Percentiles rank a stretch among this genome's conserved stretches.
Evolutionary conservation across 1,139 yeast genomes (phyloP).

Genomic region (Geotrichum histeridarum): DNA sequence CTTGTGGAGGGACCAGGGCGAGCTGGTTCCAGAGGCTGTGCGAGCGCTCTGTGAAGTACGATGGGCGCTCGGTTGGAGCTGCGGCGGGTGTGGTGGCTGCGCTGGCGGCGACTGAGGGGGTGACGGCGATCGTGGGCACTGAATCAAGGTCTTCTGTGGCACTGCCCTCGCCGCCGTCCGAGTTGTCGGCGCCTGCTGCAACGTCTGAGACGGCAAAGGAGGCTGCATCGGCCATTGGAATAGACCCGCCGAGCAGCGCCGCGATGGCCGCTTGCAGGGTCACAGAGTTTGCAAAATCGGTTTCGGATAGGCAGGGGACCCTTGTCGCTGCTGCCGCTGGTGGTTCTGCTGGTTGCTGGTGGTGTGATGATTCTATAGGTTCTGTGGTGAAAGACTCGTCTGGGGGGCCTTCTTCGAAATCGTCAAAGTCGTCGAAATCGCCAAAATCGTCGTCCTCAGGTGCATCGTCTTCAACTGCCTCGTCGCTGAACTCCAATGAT

Average conservation of each 20-base stretch:
- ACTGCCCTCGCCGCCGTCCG: not conserved
- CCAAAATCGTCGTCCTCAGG: slow-evolving; percentile 3
- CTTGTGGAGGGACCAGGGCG: slow-evolving; percentile 28
- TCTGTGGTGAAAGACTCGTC: slow-evolving; percentile 23
- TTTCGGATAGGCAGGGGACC: slow-evolving; percentile 21
- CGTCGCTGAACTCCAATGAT: not conserved
- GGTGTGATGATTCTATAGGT: not conserved
- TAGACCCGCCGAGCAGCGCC: slow-evolving; percentile 16
- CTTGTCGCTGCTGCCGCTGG: slow-evolving; percentile 5
- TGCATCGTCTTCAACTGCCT: not conserved
- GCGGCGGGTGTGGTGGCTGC: not conserved
- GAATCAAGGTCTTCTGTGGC: slow-evolving; percentile 1
- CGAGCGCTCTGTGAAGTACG: slow-evolving; percentile 32
- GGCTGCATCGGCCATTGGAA: not conserved
- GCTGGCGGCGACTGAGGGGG: not conserved
- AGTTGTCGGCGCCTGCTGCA: slow-evolving; percentile 1
- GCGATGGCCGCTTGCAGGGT: slow-evolving; percentile 27
- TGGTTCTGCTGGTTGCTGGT: not conserved
- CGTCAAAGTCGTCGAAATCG: slow-evolving; percentile 15
- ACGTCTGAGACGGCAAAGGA: not conserved
- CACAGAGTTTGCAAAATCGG: slow-evolving; percentile 28
- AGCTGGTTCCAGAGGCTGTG: slow-evolving; percentile 37
- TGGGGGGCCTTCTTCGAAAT: slow-evolving; percentile 20
- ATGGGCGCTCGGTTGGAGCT: slow-evolving; percentile 2
- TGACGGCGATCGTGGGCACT: not conserved